These are phyloP conservation scores for Hyaloscypha variabilis DNA, from an alignment of 495 filamentous ascomycete genomes.

Conservation along the genomic window DNA sequence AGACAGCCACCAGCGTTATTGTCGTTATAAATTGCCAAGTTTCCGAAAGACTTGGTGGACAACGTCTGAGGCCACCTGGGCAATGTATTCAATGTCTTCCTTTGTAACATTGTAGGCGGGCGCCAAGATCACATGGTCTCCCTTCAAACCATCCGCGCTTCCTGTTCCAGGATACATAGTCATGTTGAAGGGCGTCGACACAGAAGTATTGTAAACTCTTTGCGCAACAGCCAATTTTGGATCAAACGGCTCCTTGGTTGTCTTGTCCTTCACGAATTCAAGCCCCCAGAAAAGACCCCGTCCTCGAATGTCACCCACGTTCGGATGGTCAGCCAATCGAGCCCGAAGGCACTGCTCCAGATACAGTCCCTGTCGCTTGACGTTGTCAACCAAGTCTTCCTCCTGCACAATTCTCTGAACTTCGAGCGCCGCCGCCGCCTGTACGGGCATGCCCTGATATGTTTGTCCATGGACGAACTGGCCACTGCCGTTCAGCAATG, in stretches of 20 bases:
- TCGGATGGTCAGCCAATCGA: slow-evolving; percentile 47
- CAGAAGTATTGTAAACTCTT: slow-evolving; percentile 54
- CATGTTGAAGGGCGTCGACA: slow-evolving; percentile 57
- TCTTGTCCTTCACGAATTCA: slow-evolving; percentile 58
- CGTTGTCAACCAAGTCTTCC: slow-evolving; percentile 56
- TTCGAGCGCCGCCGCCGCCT: slow-evolving; percentile 61
- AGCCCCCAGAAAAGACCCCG: slow-evolving; percentile 65
- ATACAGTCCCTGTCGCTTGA: slow-evolving; percentile 48
- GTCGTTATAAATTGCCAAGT: slow-evolving; percentile 12
- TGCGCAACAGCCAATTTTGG: slow-evolving; percentile 42
- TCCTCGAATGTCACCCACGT: slow-evolving; percentile 68
- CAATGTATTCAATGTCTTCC: slow-evolving; percentile 64
- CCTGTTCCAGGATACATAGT: slow-evolving; percentile 72
- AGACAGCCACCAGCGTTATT: neutral
- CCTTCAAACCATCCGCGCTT: slow-evolving; percentile 64
- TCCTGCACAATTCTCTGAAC: slow-evolving; percentile 61
- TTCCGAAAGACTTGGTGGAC: slow-evolving; percentile 29
- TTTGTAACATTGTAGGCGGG: slow-evolving; percentile 72
- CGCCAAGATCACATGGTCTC: slow-evolving; percentile 77
- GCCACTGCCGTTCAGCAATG: slow-evolving; percentile 56
- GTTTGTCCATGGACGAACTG: slow-evolving; percentile 62
- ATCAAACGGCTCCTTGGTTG: slow-evolving; percentile 49
- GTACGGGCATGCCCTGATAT: slow-evolving; percentile 62
- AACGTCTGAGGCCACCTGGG: slow-evolving; percentile 43
- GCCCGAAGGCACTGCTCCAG: slow-evolving; percentile 48